Evolutionary conservation across 1,139 yeast species (phyloP), one percentile per base, ranked within the genome.

Genomic region (Debaryomyces robertsiae): DNA sequence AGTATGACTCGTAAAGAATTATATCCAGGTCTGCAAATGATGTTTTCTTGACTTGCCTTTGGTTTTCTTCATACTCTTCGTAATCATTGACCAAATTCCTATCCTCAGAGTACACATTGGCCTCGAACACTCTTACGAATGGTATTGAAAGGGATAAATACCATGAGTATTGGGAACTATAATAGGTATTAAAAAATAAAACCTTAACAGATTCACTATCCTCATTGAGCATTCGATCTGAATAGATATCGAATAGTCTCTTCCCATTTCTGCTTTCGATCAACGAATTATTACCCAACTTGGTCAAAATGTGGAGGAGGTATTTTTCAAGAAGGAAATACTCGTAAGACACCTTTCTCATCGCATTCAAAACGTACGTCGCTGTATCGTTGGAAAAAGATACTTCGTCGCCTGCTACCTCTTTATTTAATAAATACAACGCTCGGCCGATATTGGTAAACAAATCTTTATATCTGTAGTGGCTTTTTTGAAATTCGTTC

Each of bases 261-360:
- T 46, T 45, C 6, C 65, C 50, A 5, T 58, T 40, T 25, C 63
- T 46, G 24, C 51, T 45, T 34, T 64, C 71, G 18, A 71, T 50
- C 16, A 71, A 46, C 9, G 63, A 61, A 45, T 70, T 68, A 42
- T 59, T 55, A 46, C 61, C 58, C 31, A 70, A 52, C 46, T 71
- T 71, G 6, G 65, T 50, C 24, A 67, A 47, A 19, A 71, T 67
- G 39, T 72, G 74, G 25, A 72, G 58, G 41, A 60, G 65, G 48
- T 72, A 73, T 43, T 63, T 68, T 40, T 73, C 78, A 45, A 73
- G 55, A 24, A 72, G 54, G 39, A 69, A 58, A 46, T 55, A 73
- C 44, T 73, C 78, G 46, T 67, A 66, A 1, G 73, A 63, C 5
- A 68, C 67, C 45, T 69, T 69, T 3, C 69, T 61, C 3, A 70